Conservation (phyloP, 2,329 filamentous ascomycete genomes). For the Paramyrothecium sp. region DNA sequence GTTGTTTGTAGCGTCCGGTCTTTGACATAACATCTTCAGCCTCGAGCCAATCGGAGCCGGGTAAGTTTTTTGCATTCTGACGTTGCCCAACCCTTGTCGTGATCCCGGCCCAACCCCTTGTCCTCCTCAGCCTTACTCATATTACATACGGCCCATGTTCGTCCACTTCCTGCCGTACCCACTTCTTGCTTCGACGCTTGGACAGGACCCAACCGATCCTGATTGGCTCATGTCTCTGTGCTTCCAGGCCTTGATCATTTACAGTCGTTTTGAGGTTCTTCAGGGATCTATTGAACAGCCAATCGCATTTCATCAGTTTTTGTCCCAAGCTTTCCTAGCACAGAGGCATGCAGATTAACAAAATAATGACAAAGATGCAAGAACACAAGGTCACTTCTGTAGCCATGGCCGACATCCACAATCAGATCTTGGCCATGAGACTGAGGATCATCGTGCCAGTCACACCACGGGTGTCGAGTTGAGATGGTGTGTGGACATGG, state of each 20-base stretch:
- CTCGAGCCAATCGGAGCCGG: too few relatives aligned
- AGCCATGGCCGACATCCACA: background rate
- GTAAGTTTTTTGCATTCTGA: too few relatives aligned
- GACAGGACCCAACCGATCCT: background rate
- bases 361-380: background rate
- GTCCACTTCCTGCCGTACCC: too few relatives aligned
- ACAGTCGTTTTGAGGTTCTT: background rate
- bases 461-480: background rate
- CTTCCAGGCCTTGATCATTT: background rate
- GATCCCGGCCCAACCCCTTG: too few relatives aligned
- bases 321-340: background rate
- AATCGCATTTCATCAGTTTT: background rate
- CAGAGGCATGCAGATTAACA: background rate
- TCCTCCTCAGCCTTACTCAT: too few relatives aligned
- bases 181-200: background rate
- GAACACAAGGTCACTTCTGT: background rate
- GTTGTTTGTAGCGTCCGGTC: background rate
- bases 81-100: too few relatives aligned
- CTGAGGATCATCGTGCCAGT: background rate
- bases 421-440: background rate
- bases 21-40: too few relatives aligned
- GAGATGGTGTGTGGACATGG: background rate
- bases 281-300: background rate
- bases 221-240: background rate
- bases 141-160: background rate